Percentiles rank a stretch among this genome's conserved stretches.
These are phyloP conservation scores for sorghum (Sorghum bicolor) DNA, from an alignment of 176 grass and related monocot genomes.

Conservation along the genomic window Sorghum_bicolor_NCBIv3 NC_012874.2:71716001-71716500, in stretches of 20 bases:
- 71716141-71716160: slow-evolving; percentile 18
- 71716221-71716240: slow-evolving; percentile 15
- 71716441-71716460: slow-evolving; percentile 41
- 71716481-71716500: slow-evolving; percentile 9
- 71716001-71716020: slow-evolving; percentile 49
- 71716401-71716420: slow-evolving; percentile 23
- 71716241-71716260: slow-evolving; percentile 18
- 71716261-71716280: slow-evolving; percentile 36
- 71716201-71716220: slow-evolving; percentile 41
- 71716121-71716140: not conserved
- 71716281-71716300: not conserved
- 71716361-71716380: slow-evolving; percentile 44
- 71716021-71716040: slow-evolving; percentile 31
- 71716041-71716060: slow-evolving; percentile 2
- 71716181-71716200: slow-evolving; percentile 37
- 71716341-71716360: slow-evolving; percentile 21
- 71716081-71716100: slow-evolving; percentile 34
- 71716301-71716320: slow-evolving; percentile 24
- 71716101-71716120: slow-evolving; percentile 24
- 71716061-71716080: slow-evolving; percentile 23
- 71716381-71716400: slow-evolving; percentile 17
- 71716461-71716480: not conserved
- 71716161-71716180: slow-evolving; percentile 27
- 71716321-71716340: slow-evolving; percentile 33
- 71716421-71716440: slow-evolving; percentile 14